phyloP scores from a whole-genome alignment of 805 yeast species.

The Brettanomyces sp. region DNA sequence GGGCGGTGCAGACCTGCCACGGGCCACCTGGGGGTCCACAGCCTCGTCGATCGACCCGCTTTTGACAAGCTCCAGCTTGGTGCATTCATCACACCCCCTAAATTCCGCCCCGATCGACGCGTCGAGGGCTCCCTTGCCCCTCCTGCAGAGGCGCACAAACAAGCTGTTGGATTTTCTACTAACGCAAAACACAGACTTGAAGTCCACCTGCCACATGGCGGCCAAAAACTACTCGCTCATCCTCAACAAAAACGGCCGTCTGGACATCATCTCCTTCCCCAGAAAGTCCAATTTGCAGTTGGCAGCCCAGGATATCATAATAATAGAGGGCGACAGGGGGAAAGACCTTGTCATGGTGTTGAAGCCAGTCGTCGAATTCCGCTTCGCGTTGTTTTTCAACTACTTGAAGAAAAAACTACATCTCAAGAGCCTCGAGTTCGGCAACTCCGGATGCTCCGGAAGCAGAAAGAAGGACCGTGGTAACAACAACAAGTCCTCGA shows the following conservation, averaged over 20 bases:
- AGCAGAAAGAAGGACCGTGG: constrained; percentile 4
- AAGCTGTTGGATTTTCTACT: constrained; percentile 30
- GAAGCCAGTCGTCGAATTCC: constrained; percentile 52
- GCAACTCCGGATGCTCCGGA: constrained; percentile 18
- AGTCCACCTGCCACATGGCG: constrained; percentile 21
- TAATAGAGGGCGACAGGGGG: constrained; percentile 80
- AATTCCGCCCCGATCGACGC: too few relatives aligned
- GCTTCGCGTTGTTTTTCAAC: constrained; percentile 62
- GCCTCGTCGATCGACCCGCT: too few relatives aligned
- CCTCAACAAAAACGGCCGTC: constrained; percentile 31
- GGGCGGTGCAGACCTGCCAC: constrained; percentile 6
- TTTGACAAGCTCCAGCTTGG: too few relatives aligned
- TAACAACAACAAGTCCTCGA: constrained; percentile 5
- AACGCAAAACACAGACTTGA: constrained; percentile 36
- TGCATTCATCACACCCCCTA: too few relatives aligned
- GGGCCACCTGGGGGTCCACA: too few relatives aligned
- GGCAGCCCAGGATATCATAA: constrained; percentile 55
- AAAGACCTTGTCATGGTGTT: constrained; percentile 68
- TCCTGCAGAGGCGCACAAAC: constrained; percentile 17
- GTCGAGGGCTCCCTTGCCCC: background rate
- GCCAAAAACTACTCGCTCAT: constrained; percentile 28
- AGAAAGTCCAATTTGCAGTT: constrained; percentile 52
- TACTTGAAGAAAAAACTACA: constrained; percentile 69
- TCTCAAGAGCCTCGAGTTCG: constrained; percentile 37
- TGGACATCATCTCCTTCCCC: constrained; percentile 63